Base-by-base conservation (phyloP, 108 stramenopile species). In the Ochromonas danica region DNA sequence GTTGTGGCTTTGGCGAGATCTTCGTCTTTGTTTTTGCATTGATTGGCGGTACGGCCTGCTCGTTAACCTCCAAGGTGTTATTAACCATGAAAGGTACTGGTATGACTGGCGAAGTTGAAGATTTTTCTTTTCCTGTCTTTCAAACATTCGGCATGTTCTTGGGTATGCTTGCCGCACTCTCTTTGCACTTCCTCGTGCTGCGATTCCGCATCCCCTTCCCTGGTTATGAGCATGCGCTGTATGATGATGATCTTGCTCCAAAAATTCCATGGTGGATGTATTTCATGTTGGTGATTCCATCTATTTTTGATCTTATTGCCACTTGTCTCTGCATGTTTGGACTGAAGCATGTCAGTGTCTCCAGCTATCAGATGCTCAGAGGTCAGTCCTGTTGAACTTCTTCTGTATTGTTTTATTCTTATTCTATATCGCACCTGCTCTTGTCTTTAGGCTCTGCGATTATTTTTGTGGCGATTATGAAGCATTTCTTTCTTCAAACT, bases 261-360 rank as follows among this genome's bases (percentile, higher is more conserved):
- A 42, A 0, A 1, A 33, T 86, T 67, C 91, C 94, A 0, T 43
- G 71, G 28, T 93, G 91, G 90, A 92, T 91, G 92, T 93, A 92
- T 81, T 90, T 90, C 80, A 86, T 92, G 71, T 82, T 95, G 70
- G 88, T 88, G 35, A 90, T 93, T 67, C 94, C 94, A 0, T 81
- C 90, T 3, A 45, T 95, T 25, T 93, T 95, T 81, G 94, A 95
- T 80, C 78, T 93, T 39, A 89, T 67, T 25, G 94, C 94, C 14
- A 95, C 92, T 31, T 91, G 90, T n/a, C 87, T 95, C 0, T 92
- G 92, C 80, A 95, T 93, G 94, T 90, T 92, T 89, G 94, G 94
- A 67, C 78, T 95, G 61, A 88, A 84, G 39, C 90, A 92, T 71
- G 83, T 95, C 40, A 89, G 91, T 81, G 94, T 93, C 1, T 90